These are phyloP conservation scores for Leptographium galeiforme DNA, from an alignment of 2,329 filamentous ascomycete genomes.

Conservation along the genomic window DNA sequence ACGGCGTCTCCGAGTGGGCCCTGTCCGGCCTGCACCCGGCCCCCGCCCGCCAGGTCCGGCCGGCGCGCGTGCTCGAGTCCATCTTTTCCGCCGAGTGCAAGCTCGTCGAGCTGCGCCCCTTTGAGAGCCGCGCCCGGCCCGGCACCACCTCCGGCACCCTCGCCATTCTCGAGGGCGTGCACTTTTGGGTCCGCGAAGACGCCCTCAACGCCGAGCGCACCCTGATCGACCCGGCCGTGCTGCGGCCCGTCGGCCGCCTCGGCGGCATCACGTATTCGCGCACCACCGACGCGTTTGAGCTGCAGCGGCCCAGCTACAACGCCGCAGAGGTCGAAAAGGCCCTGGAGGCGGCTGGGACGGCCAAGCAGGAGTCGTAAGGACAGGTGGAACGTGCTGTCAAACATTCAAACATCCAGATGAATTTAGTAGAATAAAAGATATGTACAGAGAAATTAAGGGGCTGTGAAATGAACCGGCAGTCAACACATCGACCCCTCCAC, in stretches of 20 bases:
- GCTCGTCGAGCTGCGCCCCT: conserved; percentile 62
- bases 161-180: conserved; percentile 66
- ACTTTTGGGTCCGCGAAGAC: conserved; percentile 84
- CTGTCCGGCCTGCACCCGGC: conserved; percentile 60
- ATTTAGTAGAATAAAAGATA: no score
- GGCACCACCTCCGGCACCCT: conserved; percentile 65
- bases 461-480: neutral
- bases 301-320: conserved; percentile 47
- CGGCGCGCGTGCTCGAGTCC: conserved; percentile 66
- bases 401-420: no score
- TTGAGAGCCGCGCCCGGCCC: conserved; percentile 55
- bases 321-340: conserved; percentile 25
- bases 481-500: neutral
- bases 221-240: conserved; percentile 56
- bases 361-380: no score
- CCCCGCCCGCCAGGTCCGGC: conserved; percentile 40
- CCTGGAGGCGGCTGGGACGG: no score
- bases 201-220: conserved; percentile 67
- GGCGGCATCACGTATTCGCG: conserved; percentile 80
- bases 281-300: conserved; percentile 54
- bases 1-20: conserved; percentile 66
- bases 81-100: conserved; percentile 74
- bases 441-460: no score
- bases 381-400: no score
- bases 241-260: conserved; percentile 63